These are phyloP conservation scores for Mortierella sp. DNA, from an alignment of 371 early-diverging fungal genomes.

Conservation along the genomic window DNA sequence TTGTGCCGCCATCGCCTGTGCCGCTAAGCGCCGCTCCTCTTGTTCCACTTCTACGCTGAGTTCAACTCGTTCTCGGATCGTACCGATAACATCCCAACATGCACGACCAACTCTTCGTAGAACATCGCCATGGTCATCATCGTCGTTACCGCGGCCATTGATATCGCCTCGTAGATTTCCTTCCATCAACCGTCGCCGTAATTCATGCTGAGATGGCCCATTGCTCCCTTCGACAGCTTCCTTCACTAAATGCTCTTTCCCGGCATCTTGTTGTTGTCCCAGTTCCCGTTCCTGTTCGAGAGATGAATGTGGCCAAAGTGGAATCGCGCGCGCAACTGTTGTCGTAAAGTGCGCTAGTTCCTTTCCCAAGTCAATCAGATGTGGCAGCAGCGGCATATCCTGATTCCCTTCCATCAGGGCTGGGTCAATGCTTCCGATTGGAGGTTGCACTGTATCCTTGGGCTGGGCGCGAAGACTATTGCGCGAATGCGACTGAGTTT, in stretches of 20 bases:
- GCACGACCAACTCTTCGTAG: constrained; percentile 22
- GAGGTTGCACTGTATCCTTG: constrained; percentile 18
- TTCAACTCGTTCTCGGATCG: constrained; percentile 30
- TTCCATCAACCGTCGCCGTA: background rate
- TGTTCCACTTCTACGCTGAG: constrained; percentile 30
- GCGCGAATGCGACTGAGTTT: constrained; percentile 11
- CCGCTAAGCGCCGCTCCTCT: constrained; percentile 13
- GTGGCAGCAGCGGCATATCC: constrained; percentile 43
- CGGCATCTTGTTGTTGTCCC: no score
- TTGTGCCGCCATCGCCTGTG: background rate
- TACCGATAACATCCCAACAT: constrained; percentile 34
- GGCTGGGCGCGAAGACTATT: background rate
- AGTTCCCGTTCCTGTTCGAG: background rate
- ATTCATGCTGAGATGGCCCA: background rate
- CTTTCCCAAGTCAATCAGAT: constrained; percentile 48
- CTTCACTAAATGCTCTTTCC: background rate
- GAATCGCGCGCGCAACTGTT: constrained; percentile 25
- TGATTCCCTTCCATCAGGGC: constrained; percentile 20
- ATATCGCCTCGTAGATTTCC: background rate
- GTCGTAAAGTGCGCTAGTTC: constrained; percentile 47
- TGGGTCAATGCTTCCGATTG: constrained; percentile 15
- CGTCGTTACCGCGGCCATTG: background rate
- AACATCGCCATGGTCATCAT: constrained; percentile 19
- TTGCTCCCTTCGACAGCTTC: no score
- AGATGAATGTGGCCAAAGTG: background rate